Evolutionary conservation across 2,329 filamentous ascomycete genomes (phyloP), one percentile per base, ranked within the genome.

Genomic region (Aspergillus caelatus): DNA sequence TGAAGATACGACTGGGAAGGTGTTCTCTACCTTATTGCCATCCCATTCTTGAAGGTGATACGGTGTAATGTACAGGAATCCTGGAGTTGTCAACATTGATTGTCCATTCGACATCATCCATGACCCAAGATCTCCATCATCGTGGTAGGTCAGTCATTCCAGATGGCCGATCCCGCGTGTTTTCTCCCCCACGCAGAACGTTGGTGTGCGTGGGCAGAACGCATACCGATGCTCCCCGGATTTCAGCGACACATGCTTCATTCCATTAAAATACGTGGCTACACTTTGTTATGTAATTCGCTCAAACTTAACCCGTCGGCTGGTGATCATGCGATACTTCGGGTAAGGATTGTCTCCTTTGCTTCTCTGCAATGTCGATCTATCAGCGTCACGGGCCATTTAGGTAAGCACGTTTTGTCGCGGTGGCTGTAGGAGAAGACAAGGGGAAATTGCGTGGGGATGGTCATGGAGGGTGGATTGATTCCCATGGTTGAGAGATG

Each of bases 201-300:
- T 48, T 26, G 5, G 53, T 63, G 55, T 57, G 63, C 50, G 57
- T 58, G 57, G 41, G 45, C 60, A 61, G 54, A 30, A 61, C 32
- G 61, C 65, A 66, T 67, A 64, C 64, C 64, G 58, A 64, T 62
- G 61, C 48, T 45, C 63, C 65, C 65, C 63, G 39, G 65, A 65
- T 53, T 59, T 54, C 55, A 60, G 36, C 48, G 54, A 57, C 52
- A 57, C 58, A 54, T 58, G 48, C 43, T 45, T 36, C 34, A 26
- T 43, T 36, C 43, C 14, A 26, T 45, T 30, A 5, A 48, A 48
- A 21, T 58, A 32, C 39, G 30, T 58, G 57, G 43, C 41, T 46
- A 53, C 45, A 41, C 12, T 26, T 46, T 59, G 45, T 63, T 60
- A 61, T 55, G 58, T 63, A 63, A 65, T 61, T 54, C 32, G 21